Evolutionary conservation across 352 stramenopile species (phyloP).

Genomic region (Saprolegnia diclina): DNA sequence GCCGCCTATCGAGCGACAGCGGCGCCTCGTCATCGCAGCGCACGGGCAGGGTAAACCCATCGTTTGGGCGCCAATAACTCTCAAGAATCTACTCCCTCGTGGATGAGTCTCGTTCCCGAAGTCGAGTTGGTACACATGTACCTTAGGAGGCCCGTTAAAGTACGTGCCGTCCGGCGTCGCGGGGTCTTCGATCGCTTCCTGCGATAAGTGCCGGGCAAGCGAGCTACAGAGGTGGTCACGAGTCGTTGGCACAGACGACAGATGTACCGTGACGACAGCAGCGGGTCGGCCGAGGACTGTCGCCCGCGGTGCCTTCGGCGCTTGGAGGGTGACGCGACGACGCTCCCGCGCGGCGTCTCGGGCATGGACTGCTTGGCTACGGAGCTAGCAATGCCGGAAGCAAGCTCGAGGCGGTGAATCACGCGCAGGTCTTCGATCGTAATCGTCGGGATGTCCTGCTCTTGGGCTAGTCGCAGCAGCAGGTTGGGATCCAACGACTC

Average conservation of each 20-base stretch:
- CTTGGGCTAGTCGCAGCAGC: conserved; percentile 48
- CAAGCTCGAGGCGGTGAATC: conserved; percentile 72
- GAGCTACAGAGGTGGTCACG: not conserved
- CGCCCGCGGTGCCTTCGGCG: not conserved
- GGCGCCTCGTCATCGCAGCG: conserved; percentile 36
- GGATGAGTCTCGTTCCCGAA: no score
- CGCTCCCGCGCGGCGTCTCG: not conserved
- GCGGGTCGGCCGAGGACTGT: not conserved
- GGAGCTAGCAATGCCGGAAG: conserved; percentile 71
- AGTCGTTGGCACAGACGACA: conserved; percentile 10
- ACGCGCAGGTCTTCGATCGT: conserved; percentile 78
- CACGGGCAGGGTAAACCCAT: conserved; percentile 17
- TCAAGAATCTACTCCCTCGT: conserved; percentile 32
- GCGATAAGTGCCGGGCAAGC: not conserved
- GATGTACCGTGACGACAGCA: conserved; percentile 51
- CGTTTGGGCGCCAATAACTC: conserved; percentile 45
- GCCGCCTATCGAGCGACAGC: conserved; percentile 22
- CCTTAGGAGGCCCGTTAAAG: conserved; percentile 5
- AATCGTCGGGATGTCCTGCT: conserved; percentile 62
- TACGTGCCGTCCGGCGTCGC: not conserved
- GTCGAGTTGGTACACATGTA: not conserved
- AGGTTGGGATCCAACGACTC: conserved; percentile 37
- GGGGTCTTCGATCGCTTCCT: conserved; percentile 9
- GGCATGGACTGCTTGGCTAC: not conserved
- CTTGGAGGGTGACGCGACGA: not conserved